Percentiles rank a stretch among this genome's conserved stretches.
Conservation (phyloP, 2,329 filamentous ascomycete species). For the Fusarium falciforme region DNA sequence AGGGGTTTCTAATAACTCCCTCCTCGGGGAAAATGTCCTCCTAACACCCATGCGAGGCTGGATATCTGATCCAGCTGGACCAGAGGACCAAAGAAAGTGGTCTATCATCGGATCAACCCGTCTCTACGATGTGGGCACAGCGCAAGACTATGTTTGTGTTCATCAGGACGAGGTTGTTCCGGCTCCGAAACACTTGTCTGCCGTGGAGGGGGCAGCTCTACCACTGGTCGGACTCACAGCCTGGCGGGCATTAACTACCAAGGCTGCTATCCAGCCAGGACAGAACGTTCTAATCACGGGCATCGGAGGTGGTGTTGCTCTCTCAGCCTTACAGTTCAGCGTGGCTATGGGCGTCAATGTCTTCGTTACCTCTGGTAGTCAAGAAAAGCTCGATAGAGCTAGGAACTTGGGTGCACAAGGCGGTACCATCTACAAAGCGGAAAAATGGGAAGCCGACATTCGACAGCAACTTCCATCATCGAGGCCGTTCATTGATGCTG, state of each 20-base stretch:
- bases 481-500: background rate
- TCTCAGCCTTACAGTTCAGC: background rate
- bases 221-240: background rate
- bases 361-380: background rate
- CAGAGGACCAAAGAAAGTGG: background rate
- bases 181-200: background rate
- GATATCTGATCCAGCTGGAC: background rate
- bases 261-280: background rate
- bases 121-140: background rate
- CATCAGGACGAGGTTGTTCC: background rate
- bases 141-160: background rate
- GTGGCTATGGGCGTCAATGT: background rate
- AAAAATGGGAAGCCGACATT: background rate
- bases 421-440: background rate
- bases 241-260: background rate
- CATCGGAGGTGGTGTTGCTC: background rate
- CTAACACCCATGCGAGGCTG: background rate
- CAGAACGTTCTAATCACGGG: background rate
- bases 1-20: background rate
- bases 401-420: background rate
- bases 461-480: background rate
- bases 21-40: background rate
- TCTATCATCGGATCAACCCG: background rate
- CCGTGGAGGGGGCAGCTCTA: background rate
- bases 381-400: background rate